Conservation (phyloP, 2,329 filamentous ascomycete species). For the Scedosporium dehoogii region DNA sequence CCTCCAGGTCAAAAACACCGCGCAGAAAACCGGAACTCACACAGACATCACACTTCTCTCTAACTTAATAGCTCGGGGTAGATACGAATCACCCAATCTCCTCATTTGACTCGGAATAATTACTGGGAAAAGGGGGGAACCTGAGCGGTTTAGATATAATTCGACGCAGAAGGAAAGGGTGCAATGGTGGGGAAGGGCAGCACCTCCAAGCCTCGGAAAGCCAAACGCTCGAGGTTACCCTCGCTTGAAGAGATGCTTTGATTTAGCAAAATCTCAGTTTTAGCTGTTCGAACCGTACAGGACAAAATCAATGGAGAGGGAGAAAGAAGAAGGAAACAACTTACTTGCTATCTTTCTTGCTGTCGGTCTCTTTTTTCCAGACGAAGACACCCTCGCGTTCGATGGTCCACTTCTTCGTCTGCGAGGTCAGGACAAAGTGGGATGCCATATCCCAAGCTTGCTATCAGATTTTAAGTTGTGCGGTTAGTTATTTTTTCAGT, state of each 20-base stretch:
- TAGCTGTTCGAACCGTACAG: neutral
- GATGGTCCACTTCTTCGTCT: constrained; percentile 30
- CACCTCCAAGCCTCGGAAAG: neutral
- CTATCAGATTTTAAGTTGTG: neutral
- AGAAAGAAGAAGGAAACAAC: neutral
- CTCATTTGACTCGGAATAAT: no score
- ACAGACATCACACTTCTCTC: no score
- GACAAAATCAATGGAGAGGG: neutral
- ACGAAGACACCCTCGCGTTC: constrained; percentile 36
- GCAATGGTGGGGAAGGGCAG: neutral
- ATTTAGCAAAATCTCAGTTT: neutral
- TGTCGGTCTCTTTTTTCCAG: constrained; percentile 11
- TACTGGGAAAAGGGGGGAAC: no score
- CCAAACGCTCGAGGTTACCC: neutral
- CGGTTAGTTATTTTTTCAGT: neutral
- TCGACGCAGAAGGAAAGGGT: no score
- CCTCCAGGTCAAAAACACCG: no score
- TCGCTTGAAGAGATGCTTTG: neutral
- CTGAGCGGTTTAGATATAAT: no score
- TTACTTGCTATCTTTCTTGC: neutral
- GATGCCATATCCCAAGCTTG: constrained; percentile 35
- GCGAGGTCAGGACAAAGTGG: constrained; percentile 26
- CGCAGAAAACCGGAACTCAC: no score
- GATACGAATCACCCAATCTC: no score
- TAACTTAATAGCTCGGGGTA: no score